Conservation (phyloP, 495 filamentous ascomycete genomes). For the Penicillium samsonianum region DNA sequence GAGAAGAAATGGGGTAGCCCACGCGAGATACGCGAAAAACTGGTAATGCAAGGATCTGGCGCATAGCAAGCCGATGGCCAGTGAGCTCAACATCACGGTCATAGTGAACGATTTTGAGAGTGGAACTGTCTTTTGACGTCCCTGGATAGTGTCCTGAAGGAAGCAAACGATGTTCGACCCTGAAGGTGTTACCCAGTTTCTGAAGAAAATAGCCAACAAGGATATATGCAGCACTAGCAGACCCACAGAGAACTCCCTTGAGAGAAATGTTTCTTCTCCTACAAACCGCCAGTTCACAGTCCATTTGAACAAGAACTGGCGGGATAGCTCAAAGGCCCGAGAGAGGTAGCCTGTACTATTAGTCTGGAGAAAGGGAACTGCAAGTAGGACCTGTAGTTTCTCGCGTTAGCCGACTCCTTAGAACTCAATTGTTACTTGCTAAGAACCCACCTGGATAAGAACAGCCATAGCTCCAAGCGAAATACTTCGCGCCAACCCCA, state of each 20-base stretch:
- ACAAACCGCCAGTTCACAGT: constrained; percentile 98
- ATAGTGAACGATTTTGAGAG: constrained; percentile 76
- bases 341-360: constrained; percentile 72
- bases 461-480: constrained; percentile 67
- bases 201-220: constrained; percentile 62
- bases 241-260: constrained; percentile 65
- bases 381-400: constrained; percentile 58
- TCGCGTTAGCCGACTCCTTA: constrained; percentile 4
- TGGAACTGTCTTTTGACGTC: constrained; percentile 53
- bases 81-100: constrained; percentile 75
- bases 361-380: constrained; percentile 69
- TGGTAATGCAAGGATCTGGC: constrained; percentile 94
- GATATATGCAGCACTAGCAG: constrained; percentile 69
- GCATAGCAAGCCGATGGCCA: constrained; percentile 84
- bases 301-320: constrained; percentile 94
- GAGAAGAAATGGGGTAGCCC: constrained; percentile 87
- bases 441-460: constrained; percentile 63
- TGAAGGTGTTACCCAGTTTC: constrained; percentile 59
- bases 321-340: constrained; percentile 84
- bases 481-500: constrained; percentile 62
- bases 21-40: constrained; percentile 91
- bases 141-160: constrained; percentile 52
- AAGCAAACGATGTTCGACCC: constrained; percentile 49
- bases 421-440: background rate
- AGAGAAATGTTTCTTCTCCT: constrained; percentile 78